These are phyloP conservation scores for Forsythia suspensa DNA, from an alignment of 257 asterid species.

Conservation along the genomic window DNA sequence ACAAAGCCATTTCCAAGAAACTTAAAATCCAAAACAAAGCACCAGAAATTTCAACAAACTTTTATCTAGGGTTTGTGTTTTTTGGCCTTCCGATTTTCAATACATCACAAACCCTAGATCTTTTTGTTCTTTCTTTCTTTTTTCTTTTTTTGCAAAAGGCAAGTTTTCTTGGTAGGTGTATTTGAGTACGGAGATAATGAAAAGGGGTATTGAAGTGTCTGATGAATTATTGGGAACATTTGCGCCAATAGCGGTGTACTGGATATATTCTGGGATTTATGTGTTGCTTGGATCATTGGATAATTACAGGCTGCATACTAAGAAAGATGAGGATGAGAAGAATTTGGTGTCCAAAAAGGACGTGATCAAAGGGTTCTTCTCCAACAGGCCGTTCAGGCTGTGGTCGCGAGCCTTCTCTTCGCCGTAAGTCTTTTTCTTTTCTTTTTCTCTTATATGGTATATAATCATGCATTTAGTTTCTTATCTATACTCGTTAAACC, in stretches of 20 bases:
- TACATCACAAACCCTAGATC: conserved; percentile 28
- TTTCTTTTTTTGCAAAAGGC: not conserved
- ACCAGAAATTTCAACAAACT: not conserved
- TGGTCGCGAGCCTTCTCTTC: conserved; percentile 73
- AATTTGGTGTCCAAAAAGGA: conserved; percentile 72
- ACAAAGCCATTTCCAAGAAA: not conserved
- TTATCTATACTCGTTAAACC: not conserved
- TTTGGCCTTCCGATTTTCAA: conserved; percentile 5
- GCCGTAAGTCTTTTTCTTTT: conserved; percentile 52
- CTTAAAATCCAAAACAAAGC: not conserved
- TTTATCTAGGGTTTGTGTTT: conserved; percentile 18
- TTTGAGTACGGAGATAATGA: conserved; percentile 37
- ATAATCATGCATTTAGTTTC: not conserved
- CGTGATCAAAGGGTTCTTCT: conserved; percentile 84
- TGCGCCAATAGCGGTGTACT: conserved; percentile 71
- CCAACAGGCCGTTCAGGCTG: conserved; percentile 89
- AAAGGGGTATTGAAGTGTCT: conserved; percentile 41
- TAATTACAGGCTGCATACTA: conserved; percentile 72
- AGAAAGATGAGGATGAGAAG: conserved; percentile 87
- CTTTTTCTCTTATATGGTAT: not conserved
- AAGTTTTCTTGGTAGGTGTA: not conserved
- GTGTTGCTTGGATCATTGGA: conserved; percentile 62
- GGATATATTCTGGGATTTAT: conserved; percentile 88
- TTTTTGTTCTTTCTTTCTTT: not conserved
- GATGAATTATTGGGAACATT: conserved; percentile 85